Evolutionary conservation across 2,329 filamentous ascomycete genomes (phyloP).

Genomic region (Aspergillus brasiliensis): DNA sequence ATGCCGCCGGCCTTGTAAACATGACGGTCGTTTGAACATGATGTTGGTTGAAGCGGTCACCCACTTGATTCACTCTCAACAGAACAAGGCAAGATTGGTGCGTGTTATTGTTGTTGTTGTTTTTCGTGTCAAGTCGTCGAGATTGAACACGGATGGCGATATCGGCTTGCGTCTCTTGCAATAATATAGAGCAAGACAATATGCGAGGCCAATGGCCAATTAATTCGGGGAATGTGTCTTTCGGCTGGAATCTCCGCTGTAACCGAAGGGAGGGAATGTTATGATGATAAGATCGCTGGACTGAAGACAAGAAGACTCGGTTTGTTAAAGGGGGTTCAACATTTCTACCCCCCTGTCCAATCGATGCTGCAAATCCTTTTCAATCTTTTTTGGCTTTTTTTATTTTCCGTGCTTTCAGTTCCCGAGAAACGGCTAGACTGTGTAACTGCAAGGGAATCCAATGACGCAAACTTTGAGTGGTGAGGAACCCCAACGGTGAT

Average conservation of each 20-base stretch:
- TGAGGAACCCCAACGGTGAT: slow-evolving; percentile 16
- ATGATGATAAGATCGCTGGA: slow-evolving; percentile 27
- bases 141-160: slow-evolving; percentile 5
- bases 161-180: slow-evolving; percentile 16
- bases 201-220: slow-evolving; percentile 15
- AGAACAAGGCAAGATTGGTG: slow-evolving; percentile 2
- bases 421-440: slow-evolving; percentile 11
- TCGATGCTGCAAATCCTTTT: slow-evolving; percentile 11
- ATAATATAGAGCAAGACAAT: slow-evolving; percentile 16
- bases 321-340: slow-evolving; percentile 25
- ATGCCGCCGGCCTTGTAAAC: slow-evolving; percentile 34
- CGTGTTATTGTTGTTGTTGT: not conserved
- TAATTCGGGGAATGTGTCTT: slow-evolving; percentile 26
- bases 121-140: not conserved
- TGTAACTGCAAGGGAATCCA: slow-evolving; percentile 21
- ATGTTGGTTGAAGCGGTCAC: slow-evolving; percentile 12
- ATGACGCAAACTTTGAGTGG: slow-evolving; percentile 16
- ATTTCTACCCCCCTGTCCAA: slow-evolving; percentile 25
- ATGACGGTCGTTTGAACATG: slow-evolving; percentile 39
- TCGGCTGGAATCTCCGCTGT: slow-evolving; percentile 30
- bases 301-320: slow-evolving; percentile 21
- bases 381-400: slow-evolving; percentile 5
- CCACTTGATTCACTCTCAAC: not conserved
- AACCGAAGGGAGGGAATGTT: slow-evolving; percentile 35
- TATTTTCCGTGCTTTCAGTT: not conserved